Base-by-base conservation (phyloP, 2,329 filamentous ascomycete genomes). In the Seiridium cupressi region DNA sequence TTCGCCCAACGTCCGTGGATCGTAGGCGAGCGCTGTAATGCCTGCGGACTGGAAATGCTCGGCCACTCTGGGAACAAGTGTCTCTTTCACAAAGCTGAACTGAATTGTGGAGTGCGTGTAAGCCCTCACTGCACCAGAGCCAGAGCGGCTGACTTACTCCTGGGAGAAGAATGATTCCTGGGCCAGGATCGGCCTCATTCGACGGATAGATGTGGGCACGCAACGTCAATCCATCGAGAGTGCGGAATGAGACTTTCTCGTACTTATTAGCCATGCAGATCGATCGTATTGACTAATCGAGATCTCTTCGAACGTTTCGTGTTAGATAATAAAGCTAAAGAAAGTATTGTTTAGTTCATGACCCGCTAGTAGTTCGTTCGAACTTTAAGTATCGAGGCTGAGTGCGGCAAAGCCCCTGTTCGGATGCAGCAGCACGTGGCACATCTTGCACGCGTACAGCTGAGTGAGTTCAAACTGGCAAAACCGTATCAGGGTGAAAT, bases 1-100 rank as follows among this genome's bases (percentile, higher is more conserved):
- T 5, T 56, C 40, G 0, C 76, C 76, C 7, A 74, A 62, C 32
- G 61, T 66, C 4, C 77, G 70, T 0, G 72, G 69, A 53, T 79
- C 76, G 61, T 74, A 78, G 3, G 69, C 49, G 3, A 78, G 65
- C 1, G 69, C 73, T 0, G 71, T 76, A 56, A 78, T 64, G 13
- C 73, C 74, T 0, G 64, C 61, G 2, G 55, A 40, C 54, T 76
- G 72, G 59, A 77, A 75, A 3, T 57, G 58, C 26, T 69, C 64
- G 4, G 74, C 75, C 3, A 74, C 65, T 13, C 72, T 70, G 1
- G 71, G 67, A 3, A 76, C 51, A 34, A 72, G 60, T 59, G 69
- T 71, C 38, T 76, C 73, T 59, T 74, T 74, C 51, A 65, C 60
- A 42, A 55, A 62, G 55, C 68, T 69, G 61, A 71, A 71, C 65